Evolutionary conservation across 257 asterid genomes (phyloP).

Genomic region (Handroanthus guayacan): DNA sequence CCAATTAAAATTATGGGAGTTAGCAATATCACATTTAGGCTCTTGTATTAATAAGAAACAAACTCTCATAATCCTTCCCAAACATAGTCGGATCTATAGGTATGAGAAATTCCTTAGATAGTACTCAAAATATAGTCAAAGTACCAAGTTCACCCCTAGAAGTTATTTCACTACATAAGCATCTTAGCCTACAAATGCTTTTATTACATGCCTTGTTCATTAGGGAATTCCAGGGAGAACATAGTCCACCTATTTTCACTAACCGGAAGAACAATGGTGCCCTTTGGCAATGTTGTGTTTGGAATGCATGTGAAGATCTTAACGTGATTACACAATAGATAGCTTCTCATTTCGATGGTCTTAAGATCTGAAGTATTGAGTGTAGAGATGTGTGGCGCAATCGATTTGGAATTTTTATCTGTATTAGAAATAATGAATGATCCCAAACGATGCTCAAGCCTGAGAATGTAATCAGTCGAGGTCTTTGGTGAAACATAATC

Average conservation of each 20-base stretch:
- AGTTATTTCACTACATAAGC: neutral
- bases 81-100: no score
- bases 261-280: slow-evolving; percentile 47
- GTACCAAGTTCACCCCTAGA: no score
- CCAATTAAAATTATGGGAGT: no score
- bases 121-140: neutral
- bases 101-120: no score
- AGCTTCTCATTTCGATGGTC: neutral
- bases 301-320: slow-evolving; percentile 50
- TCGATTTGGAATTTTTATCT: neutral
- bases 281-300: slow-evolving; percentile 32
- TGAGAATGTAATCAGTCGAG: slow-evolving; percentile 23
- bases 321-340: slow-evolving; percentile 30
- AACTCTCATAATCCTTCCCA: no score
- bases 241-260: slow-evolving; percentile 44
- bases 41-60: no score
- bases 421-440: slow-evolving; percentile 28
- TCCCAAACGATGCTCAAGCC: slow-evolving; percentile 32
- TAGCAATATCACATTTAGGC: no score
- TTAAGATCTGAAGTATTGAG: no score
- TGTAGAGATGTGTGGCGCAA: no score
- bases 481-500: slow-evolving; percentile 23
- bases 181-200: neutral
- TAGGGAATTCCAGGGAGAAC: slow-evolving; percentile 45
- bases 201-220: slow-evolving; percentile 22